Conservation (phyloP, 192 early-diverging fungal genomes). For the Backusella liffmaniae region DNA sequence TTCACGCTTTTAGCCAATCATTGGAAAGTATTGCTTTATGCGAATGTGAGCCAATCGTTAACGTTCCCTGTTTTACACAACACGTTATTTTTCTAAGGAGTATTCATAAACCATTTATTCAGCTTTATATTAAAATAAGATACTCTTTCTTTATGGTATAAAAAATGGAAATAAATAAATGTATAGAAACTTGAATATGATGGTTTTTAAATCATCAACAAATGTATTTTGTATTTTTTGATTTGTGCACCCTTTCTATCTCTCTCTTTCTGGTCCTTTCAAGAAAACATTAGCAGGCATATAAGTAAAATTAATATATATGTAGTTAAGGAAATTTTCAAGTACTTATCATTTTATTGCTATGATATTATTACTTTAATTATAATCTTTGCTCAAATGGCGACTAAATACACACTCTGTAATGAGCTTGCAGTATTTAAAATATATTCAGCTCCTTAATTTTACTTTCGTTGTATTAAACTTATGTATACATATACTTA, state of each 20-base stretch:
- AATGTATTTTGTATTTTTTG: neutral
- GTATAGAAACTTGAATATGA: neutral
- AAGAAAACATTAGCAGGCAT: neutral
- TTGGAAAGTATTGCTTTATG: neutral
- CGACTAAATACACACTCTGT: neutral
- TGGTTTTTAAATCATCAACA: neutral
- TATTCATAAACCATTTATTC: neutral
- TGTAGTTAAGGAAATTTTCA: neutral
- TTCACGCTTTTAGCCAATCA: conserved; percentile 13
- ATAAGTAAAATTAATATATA: neutral
- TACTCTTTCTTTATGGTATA: neutral
- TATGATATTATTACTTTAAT: neutral
- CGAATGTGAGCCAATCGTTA: neutral
- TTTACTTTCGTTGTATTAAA: no score
- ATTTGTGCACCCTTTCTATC: neutral
- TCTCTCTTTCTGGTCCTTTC: no score
- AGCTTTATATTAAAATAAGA: neutral
- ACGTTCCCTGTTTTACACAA: neutral
- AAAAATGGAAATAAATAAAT: neutral
- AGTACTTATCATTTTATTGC: neutral
- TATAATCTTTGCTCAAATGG: neutral
- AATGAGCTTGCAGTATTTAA: no score
- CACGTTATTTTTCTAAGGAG: neutral
- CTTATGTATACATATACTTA: no score
- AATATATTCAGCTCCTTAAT: no score